These are phyloP conservation scores for Chlorella variabilis DNA, from an alignment of 163 green algal genomes.

Conservation along the genomic window DNA sequence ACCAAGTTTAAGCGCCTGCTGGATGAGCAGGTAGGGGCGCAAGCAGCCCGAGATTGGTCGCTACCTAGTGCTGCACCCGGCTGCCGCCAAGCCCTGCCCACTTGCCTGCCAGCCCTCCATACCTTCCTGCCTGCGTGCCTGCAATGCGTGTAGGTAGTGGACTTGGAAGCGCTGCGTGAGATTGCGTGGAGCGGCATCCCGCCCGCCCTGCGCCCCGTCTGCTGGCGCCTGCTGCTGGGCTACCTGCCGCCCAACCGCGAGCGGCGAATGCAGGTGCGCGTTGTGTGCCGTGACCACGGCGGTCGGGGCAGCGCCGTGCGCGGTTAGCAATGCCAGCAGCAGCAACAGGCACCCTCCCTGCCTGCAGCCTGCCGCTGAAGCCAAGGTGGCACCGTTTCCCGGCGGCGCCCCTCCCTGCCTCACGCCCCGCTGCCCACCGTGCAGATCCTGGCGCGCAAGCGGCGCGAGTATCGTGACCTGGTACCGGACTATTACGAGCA, in stretches of 20 bases:
- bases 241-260: constrained; percentile 86
- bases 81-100: too few species aligned
- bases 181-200: constrained; percentile 87
- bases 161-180: constrained; percentile 84
- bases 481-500: constrained; percentile 88
- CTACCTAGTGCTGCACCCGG: too few species aligned
- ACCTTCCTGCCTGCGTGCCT: too few species aligned
- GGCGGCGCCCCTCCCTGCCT: too few species aligned
- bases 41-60: too few species aligned
- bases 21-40: constrained; percentile 48
- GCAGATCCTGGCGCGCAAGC: constrained; percentile 75
- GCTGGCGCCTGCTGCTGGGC: constrained; percentile 88
- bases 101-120: not conserved
- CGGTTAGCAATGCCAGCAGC: too few species aligned
- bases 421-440: too few species aligned
- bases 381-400: too few species aligned
- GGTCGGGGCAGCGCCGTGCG: too few species aligned
- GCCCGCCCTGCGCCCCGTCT: constrained; percentile 69
- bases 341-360: too few species aligned
- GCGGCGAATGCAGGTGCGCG: constrained; percentile 55
- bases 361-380: too few species aligned
- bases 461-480: constrained; percentile 84
- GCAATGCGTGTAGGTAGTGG: constrained; percentile 78
- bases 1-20: constrained; percentile 49
- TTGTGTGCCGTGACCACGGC: too few species aligned